Evolutionary conservation across 345 rosid species (phyloP).

Genomic region (Cardamine resedifolia): DNA sequence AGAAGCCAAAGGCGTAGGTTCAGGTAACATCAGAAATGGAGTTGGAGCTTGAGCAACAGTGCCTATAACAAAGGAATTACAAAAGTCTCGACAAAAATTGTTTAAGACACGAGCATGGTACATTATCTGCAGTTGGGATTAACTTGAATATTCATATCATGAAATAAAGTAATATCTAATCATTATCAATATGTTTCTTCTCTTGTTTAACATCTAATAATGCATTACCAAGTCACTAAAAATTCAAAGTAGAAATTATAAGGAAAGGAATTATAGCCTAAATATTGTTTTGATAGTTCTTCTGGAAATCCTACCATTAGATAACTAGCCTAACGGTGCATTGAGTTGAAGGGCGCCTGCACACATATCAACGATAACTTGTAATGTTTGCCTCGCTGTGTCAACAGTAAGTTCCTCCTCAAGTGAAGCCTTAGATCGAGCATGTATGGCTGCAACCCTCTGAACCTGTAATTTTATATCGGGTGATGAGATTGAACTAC

Average conservation of each 20-base stretch:
- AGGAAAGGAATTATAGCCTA: neutral
- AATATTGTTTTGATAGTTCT: neutral
- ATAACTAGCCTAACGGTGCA: conserved; percentile 41
- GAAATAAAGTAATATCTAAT: neutral
- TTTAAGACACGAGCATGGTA: neutral
- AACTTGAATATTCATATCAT: neutral
- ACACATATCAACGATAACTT: conserved; percentile 40
- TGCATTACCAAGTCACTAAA: conserved; percentile 23
- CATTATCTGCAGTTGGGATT: neutral
- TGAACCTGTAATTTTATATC: conserved; percentile 31
- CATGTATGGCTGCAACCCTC: conserved; percentile 42
- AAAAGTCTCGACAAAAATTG: neutral
- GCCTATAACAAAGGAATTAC: conserved; percentile 27
- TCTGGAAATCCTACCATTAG: conserved; percentile 32
- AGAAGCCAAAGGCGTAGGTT: conserved; percentile 35
- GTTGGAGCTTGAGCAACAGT: conserved; percentile 35
- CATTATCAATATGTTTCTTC: conserved; percentile 11
- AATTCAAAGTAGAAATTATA: conserved; percentile 1
- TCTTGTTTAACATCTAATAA: conserved; percentile 15
- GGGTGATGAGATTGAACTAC: neutral
- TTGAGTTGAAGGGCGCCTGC: conserved; percentile 45
- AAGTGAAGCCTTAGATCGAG: conserved; percentile 42
- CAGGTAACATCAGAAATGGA: conserved; percentile 30
- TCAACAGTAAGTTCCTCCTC: conserved; percentile 40
- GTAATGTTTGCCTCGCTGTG: conserved; percentile 38